phyloP scores from a whole-genome alignment of 495 filamentous ascomycete species.

The Penicillium egyptiacum region DNA sequence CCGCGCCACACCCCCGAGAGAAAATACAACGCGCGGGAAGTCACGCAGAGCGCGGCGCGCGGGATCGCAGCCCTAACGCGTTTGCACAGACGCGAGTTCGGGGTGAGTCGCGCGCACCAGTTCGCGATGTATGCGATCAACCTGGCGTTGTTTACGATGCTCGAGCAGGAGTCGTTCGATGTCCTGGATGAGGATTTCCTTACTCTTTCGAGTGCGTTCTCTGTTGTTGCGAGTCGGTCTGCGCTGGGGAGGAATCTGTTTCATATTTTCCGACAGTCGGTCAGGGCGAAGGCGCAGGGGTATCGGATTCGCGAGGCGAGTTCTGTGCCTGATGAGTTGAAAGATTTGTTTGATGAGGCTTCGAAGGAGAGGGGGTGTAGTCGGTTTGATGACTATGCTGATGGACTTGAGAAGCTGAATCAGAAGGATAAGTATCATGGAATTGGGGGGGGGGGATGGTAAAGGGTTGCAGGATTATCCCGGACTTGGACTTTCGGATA shows the following conservation, averaged over 20 bases:
- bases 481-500: slow-evolving; percentile 36
- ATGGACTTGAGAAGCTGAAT: slow-evolving; percentile 43
- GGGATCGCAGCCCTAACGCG: slow-evolving; percentile 36
- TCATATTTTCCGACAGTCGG: slow-evolving; percentile 43
- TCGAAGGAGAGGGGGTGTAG: slow-evolving; percentile 16
- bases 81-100: slow-evolving; percentile 39
- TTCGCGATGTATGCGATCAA: slow-evolving; percentile 49
- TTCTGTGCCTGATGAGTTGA: slow-evolving; percentile 36
- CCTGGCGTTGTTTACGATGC: slow-evolving; percentile 43
- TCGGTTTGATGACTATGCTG: slow-evolving; percentile 38
- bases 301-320: slow-evolving; percentile 27
- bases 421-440: slow-evolving; percentile 37
- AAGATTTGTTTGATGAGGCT: slow-evolving; percentile 42
- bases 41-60: slow-evolving; percentile 33
- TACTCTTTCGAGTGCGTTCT: slow-evolving; percentile 38
- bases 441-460: slow-evolving; percentile 19
- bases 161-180: slow-evolving; percentile 38
- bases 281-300: slow-evolving; percentile 36
- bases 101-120: slow-evolving; percentile 42
- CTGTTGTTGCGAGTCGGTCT: slow-evolving; percentile 41
- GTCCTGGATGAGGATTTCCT: slow-evolving; percentile 43
- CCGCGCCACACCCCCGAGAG: slow-evolving; percentile 23
- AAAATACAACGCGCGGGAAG: slow-evolving; percentile 28
- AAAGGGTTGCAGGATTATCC: slow-evolving; percentile 28
- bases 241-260: slow-evolving; percentile 41